Conservation (phyloP, 495 filamentous ascomycete species). For the Bathelium albidoporum region DNA sequence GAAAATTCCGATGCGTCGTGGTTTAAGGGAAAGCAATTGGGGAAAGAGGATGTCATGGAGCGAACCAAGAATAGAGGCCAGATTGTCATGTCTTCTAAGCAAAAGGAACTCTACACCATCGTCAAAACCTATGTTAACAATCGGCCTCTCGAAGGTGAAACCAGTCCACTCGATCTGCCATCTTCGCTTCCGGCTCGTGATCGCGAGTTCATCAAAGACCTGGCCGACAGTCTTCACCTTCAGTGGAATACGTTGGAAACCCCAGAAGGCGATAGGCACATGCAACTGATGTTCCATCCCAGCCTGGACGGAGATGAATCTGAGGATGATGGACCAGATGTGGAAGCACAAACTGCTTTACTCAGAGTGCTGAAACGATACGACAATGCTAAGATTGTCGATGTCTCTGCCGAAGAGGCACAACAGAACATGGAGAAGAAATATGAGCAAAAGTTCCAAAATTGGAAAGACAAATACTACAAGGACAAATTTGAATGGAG, state of each 20-base stretch:
- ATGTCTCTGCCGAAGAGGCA: constrained; percentile 67
- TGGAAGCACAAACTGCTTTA: constrained; percentile 75
- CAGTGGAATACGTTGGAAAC: constrained; percentile 72
- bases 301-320: constrained; percentile 46
- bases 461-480: constrained; percentile 94
- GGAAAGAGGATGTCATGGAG: constrained; percentile 49
- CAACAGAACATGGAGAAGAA: constrained; percentile 65
- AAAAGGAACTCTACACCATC: constrained; percentile 70
- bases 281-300: constrained; percentile 60
- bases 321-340: constrained; percentile 57
- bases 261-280: constrained; percentile 66
- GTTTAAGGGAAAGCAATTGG: constrained; percentile 74
- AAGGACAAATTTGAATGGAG: constrained; percentile 81
- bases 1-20: constrained; percentile 82
- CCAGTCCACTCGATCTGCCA: constrained; percentile 56
- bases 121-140: constrained; percentile 73
- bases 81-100: constrained; percentile 65
- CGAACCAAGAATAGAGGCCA: constrained; percentile 50
- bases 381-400: constrained; percentile 76
- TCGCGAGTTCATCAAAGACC: constrained; percentile 81
- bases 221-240: constrained; percentile 71
- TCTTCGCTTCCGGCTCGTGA: constrained; percentile 69
- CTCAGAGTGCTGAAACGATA: constrained; percentile 77
- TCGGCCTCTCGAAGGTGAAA: constrained; percentile 37
- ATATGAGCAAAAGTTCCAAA: constrained; percentile 76